Evolutionary conservation across 2,329 filamentous ascomycete species (phyloP).

Genomic region (Parascedosporium putredinis): DNA sequence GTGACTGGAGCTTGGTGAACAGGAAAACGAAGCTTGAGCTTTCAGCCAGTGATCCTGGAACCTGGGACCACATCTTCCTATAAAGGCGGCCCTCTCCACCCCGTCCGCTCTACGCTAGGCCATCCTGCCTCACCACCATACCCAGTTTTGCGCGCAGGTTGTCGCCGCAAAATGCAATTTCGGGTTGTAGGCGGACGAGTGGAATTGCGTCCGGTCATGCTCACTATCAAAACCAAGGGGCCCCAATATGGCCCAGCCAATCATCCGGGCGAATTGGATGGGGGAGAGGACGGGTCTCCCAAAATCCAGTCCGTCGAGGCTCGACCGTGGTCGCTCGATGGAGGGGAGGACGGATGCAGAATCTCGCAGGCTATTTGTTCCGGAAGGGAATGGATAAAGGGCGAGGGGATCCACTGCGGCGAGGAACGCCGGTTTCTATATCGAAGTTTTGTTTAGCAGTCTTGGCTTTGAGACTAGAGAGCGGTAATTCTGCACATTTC

Average conservation of each 20-base stretch:
- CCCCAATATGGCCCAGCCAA: neutral
- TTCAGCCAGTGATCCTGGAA: too few relatives aligned
- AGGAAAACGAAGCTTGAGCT: neutral
- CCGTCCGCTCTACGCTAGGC: neutral
- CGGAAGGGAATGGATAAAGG: neutral
- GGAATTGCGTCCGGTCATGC: neutral
- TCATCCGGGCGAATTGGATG: neutral
- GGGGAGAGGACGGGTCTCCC: neutral
- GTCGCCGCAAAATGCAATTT: neutral
- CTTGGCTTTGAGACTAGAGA: neutral
- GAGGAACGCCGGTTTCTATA: neutral
- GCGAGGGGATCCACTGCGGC: neutral
- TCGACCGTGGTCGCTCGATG: neutral
- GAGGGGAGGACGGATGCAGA: neutral
- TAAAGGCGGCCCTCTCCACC: neutral
- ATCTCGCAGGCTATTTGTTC: neutral
- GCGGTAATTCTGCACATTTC: neutral
- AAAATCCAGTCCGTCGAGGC: neutral
- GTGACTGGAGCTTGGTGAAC: neutral
- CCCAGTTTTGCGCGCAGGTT: neutral
- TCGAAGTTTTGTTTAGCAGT: neutral
- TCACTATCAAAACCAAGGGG: neutral
- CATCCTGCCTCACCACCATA: neutral
- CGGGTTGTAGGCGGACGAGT: neutral
- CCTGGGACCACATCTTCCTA: neutral